phyloP scores from a whole-genome alignment of 2,329 filamentous ascomycete species.

The Nigrograna mackinnonii region DNA sequence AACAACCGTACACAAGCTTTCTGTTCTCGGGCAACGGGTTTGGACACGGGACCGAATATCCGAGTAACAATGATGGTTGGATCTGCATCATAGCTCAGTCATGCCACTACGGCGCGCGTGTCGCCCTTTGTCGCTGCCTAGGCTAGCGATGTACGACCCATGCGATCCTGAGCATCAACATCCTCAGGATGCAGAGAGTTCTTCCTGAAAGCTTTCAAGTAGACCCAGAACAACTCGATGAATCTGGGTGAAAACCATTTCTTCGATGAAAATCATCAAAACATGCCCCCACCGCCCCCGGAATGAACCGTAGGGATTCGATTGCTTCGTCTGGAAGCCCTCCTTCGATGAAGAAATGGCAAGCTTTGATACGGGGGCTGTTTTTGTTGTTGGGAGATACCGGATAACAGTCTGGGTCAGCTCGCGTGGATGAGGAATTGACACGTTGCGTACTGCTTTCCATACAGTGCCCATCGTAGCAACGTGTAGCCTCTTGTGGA shows the following conservation, averaged over 20 bases:
- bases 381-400: conserved; percentile 20
- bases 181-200: background rate
- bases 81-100: background rate
- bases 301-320: conserved; percentile 1
- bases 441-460: conserved; percentile 33
- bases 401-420: conserved; percentile 33
- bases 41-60: background rate
- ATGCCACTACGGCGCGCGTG: background rate
- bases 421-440: conserved; percentile 29
- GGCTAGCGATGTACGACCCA: conserved; percentile 2
- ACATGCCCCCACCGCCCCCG: background rate
- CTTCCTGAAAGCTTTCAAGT: conserved; percentile 2
- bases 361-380: conserved; percentile 26
- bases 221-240: conserved; percentile 27
- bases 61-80: conserved; percentile 1
- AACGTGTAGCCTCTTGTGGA: conserved; percentile 34
- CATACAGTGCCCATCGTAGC: conserved; percentile 39
- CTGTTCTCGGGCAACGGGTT: background rate
- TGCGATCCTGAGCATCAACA: background rate
- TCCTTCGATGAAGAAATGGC: conserved; percentile 24
- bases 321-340: conserved; percentile 7
- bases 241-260: conserved; percentile 19
- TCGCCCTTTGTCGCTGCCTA: background rate
- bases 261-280: conserved; percentile 23
- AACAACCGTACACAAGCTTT: background rate